A percentile compares a stretch with the other conserved stretches of the same genome.
Evolutionary conservation across 129 eudicot genomes (phyloP).

Genomic region (Erigeron canadensis): DNA sequence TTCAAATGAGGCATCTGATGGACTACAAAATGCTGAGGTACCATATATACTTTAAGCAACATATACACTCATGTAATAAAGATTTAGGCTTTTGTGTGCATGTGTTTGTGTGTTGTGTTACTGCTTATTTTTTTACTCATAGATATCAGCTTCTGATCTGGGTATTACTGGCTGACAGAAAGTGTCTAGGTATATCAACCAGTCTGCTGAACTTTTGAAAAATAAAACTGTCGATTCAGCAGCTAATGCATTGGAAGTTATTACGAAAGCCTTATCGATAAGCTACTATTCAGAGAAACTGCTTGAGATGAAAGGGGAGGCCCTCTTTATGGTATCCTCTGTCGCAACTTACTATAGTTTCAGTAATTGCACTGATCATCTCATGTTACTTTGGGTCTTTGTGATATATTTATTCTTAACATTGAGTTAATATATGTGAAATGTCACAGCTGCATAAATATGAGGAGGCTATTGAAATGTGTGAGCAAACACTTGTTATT

Average conservation of each 20-base stretch:
- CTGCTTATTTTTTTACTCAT: background rate
- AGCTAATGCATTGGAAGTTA: conserved; percentile 43
- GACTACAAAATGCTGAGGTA: conserved; percentile 75
- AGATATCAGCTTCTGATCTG: conserved; percentile 22
- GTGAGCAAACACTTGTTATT: conserved; percentile 64
- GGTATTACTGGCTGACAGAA: conserved; percentile 44
- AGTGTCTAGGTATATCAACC: conserved; percentile 41
- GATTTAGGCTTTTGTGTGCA: background rate
- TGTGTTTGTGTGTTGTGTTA: background rate
- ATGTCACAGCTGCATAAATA: conserved; percentile 59
- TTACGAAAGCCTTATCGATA: conserved; percentile 53
- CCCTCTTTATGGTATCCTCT: conserved; percentile 57
- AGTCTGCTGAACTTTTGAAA: conserved; percentile 54
- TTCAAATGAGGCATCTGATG: conserved; percentile 66
- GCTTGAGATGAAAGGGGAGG: conserved; percentile 77
- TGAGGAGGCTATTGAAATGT: conserved; percentile 68
- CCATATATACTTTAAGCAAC: background rate
- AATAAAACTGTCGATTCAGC: conserved; percentile 54
- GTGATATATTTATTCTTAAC: background rate
- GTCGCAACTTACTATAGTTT: background rate
- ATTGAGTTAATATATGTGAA: conserved; percentile 7
- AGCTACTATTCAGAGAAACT: conserved; percentile 69
- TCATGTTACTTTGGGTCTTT: background rate
- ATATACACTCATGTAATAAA: background rate
- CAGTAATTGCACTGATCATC: background rate